Evolutionary conservation across 768 basidiomycete species (phyloP), one percentile per base, ranked within the genome.

Genomic region (Erythrobasidium yunnanense): DNA sequence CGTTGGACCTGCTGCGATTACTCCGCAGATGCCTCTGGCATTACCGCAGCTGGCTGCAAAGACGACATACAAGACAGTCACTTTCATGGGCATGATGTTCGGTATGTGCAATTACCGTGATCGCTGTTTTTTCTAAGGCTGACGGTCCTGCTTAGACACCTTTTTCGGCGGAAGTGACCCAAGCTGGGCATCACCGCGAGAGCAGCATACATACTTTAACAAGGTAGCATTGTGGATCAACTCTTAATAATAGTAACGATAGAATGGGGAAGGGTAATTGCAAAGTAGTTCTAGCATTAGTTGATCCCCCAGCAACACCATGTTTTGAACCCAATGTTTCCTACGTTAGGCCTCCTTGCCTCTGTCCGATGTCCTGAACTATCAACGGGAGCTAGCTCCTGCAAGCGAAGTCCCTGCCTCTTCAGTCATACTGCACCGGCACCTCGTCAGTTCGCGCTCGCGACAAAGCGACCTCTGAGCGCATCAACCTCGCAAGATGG

Each of bases 351-450:
- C 23, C 46, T 63, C 32, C 52, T 63, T 34, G 49, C 47, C 6
- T 51, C 60, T 63, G 60, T 63, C 7, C 60, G 60, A 23, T 63
- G 60, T 51, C 60, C 60, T 30, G 60, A 63, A 49, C 49, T 63
- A n/a, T 63, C 60, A 18, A 29, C 46, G 4, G 42, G 60, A 5
- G 49, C 47, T 22, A 34, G 38, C 18, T 27, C 74, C 38, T 88
- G 87, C 73, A 73, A 74, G 1, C 78, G 84, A 20, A 67, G 76
- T 6, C 72, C 77, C 33, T 90, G 88, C 74, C 69, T 86, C 17
- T 88, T 85, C 76, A 85, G 84, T 20, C 88, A 89, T 73, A 60
- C 62, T 2, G 46, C 60, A 6, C 47, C 60, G 7, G 23, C 60
- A 51, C 25, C 47, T 25, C 45, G 50, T n/a, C 11, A 25, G 33